Conservation (phyloP, 108 stramenopile species). For the Nitzschia sp. region DNA sequence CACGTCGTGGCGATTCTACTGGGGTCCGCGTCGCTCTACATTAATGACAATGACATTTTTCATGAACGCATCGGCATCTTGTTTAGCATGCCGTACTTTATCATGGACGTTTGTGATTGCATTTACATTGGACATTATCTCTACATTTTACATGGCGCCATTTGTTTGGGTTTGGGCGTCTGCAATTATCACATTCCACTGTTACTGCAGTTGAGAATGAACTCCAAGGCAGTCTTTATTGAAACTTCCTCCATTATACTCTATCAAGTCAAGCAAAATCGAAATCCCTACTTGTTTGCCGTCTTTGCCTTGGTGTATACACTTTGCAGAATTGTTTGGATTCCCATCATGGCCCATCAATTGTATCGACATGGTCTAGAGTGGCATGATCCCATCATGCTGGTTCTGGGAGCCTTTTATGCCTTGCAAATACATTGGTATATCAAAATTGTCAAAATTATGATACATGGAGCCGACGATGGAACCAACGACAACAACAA, state of each 20-base stretch:
- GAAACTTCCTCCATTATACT: conserved; percentile 34
- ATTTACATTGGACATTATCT: conserved; percentile 5
- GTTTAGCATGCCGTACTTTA: conserved; percentile 41
- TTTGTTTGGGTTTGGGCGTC: conserved; percentile 29
- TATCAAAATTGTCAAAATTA: conserved; percentile 33
- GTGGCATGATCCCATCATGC: conserved; percentile 14
- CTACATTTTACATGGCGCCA: conserved; percentile 33
- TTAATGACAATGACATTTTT: conserved; percentile 35
- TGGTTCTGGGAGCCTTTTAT: conserved; percentile 23
- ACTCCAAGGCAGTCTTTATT: conserved; percentile 37
- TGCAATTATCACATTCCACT: conserved; percentile 28
- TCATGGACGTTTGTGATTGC: conserved; percentile 40
- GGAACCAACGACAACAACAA: no score
- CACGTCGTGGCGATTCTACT: conserved; percentile 34
- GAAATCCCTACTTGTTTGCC: conserved; percentile 35
- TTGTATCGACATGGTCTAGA: conserved; percentile 16
- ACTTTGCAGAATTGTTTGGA: conserved; percentile 48
- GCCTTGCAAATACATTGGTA: conserved; percentile 28
- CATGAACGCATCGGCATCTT: conserved; percentile 47
- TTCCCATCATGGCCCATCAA: conserved; percentile 36
- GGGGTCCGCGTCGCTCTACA: conserved; percentile 28
- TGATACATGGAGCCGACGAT: conserved; percentile 14
- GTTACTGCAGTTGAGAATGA: conserved; percentile 37
- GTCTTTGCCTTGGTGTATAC: conserved; percentile 46
- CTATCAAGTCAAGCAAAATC: conserved; percentile 27